These are phyloP conservation scores for Plasmodium knowlesi DNA, from an alignment of 169 alveolate species.

Conservation along the genomic window DNA sequence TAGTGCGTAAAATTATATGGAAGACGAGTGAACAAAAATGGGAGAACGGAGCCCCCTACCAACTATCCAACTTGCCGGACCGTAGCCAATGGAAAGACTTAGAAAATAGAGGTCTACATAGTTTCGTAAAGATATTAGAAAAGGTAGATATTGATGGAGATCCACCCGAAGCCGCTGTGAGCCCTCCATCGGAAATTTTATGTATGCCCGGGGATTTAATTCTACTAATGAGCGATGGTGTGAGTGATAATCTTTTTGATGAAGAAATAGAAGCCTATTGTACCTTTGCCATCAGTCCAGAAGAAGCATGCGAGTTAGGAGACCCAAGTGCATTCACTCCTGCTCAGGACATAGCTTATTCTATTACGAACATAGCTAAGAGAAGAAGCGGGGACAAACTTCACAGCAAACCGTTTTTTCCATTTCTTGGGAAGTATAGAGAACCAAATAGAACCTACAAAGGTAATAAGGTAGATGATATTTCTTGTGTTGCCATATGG, in stretches of 20 bases:
- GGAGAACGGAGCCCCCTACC: slow-evolving; percentile 86
- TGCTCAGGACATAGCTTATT: slow-evolving; percentile 78
- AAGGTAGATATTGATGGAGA: slow-evolving; percentile 81
- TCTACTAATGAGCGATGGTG: slow-evolving; percentile 81
- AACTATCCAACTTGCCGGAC: slow-evolving; percentile 79
- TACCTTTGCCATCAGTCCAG: slow-evolving; percentile 82
- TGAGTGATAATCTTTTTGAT: slow-evolving; percentile 81
- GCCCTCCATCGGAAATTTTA: slow-evolving; percentile 78
- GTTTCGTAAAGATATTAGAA: slow-evolving; percentile 77
- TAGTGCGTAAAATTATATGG: slow-evolving; percentile 77
- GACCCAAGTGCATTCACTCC: slow-evolving; percentile 52
- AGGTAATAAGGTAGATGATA: slow-evolving; percentile 81
- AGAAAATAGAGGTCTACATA: slow-evolving; percentile 76
- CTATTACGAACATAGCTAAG: slow-evolving; percentile 76
- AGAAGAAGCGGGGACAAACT: slow-evolving; percentile 75
- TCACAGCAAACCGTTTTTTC: slow-evolving; percentile 57
- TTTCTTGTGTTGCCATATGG: slow-evolving; percentile 83
- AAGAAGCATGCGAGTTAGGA: slow-evolving; percentile 78
- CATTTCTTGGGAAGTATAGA: slow-evolving; percentile 41
- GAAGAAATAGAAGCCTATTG: slow-evolving; percentile 79
- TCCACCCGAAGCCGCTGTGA: slow-evolving; percentile 78
- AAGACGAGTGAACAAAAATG: slow-evolving; percentile 81
- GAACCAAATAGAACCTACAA: slow-evolving; percentile 43
- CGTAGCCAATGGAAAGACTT: slow-evolving; percentile 77
- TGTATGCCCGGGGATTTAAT: slow-evolving; percentile 82